phyloP scores from a whole-genome alignment of 805 yeast species.

The Grigorovia humatica region DNA sequence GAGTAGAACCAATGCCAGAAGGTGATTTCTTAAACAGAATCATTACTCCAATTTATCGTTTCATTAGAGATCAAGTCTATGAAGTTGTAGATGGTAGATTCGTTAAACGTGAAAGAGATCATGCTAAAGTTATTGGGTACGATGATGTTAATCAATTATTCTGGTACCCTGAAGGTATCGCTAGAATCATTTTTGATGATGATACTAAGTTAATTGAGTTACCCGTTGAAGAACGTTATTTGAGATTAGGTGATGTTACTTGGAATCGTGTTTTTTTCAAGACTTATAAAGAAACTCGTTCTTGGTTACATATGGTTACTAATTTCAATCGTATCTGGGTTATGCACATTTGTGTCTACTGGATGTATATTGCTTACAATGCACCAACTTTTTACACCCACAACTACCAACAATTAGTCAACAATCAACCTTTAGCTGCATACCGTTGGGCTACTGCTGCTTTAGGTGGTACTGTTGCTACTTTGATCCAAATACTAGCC shows the following conservation, averaged over 20 bases:
- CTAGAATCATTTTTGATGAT: slow-evolving; percentile 73
- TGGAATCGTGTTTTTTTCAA: slow-evolving; percentile 92
- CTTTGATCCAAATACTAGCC: slow-evolving; percentile 71
- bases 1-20: slow-evolving; percentile 73
- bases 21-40: slow-evolving; percentile 86
- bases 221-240: slow-evolving; percentile 82
- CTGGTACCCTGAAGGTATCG: slow-evolving; percentile 99
- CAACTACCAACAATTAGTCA: slow-evolving; percentile 69
- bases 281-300: slow-evolving; percentile 90
- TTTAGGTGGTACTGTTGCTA: slow-evolving; percentile 84
- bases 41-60: slow-evolving; percentile 81
- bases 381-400: slow-evolving; percentile 86
- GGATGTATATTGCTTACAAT: slow-evolving; percentile 93
- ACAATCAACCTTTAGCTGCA: slow-evolving; percentile 83
- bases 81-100: slow-evolving; percentile 74
- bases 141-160: slow-evolving; percentile 98
- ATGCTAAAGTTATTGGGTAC: slow-evolving; percentile 74
- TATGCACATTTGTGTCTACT: slow-evolving; percentile 76
- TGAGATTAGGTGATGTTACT: slow-evolving; percentile 79
- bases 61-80: slow-evolving; percentile 70
- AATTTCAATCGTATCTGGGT: slow-evolving; percentile 98
- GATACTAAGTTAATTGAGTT: slow-evolving; percentile 83
- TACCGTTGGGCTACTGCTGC: slow-evolving; percentile 90
- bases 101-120: slow-evolving; percentile 78
- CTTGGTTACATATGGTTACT: slow-evolving; percentile 93